Conservation (phyloP, 2,329 filamentous ascomycete species). For the Hirsutella thompsonii region DNA sequence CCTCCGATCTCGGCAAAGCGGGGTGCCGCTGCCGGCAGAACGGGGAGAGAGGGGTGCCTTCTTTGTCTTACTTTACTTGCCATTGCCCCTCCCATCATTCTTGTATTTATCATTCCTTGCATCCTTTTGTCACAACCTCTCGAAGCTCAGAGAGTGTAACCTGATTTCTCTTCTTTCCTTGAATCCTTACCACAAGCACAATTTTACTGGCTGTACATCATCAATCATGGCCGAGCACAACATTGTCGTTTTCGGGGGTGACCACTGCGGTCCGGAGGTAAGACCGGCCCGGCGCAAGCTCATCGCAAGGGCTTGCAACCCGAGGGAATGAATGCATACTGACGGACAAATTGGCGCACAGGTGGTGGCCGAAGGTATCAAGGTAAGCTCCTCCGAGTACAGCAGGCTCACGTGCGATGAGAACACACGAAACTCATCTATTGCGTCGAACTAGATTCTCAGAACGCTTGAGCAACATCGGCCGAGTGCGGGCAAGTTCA, state of each 20-base stretch:
- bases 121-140: neutral
- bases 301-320: conserved; percentile 15
- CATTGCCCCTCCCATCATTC: neutral
- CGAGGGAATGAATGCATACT: conserved; percentile 5
- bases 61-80: no score
- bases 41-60: neutral
- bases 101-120: neutral
- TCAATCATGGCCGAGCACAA: conserved; percentile 53
- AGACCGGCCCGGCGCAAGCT: neutral
- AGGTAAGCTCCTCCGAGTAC: conserved; percentile 38
- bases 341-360: conserved; percentile 8
- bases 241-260: conserved; percentile 70
- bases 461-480: conserved; percentile 62
- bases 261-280: conserved; percentile 80
- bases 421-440: no score
- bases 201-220: neutral
- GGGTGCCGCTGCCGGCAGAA: neutral
- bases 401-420: neutral
- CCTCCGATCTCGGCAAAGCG: neutral
- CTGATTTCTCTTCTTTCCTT: neutral
- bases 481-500: conserved; percentile 62
- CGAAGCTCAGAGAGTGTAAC: neutral
- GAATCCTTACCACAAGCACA: neutral
- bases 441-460: conserved; percentile 45
- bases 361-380: conserved; percentile 76